Conservation (phyloP, 495 filamentous ascomycete genomes). For the Aspergillus incahuasiensis region DNA sequence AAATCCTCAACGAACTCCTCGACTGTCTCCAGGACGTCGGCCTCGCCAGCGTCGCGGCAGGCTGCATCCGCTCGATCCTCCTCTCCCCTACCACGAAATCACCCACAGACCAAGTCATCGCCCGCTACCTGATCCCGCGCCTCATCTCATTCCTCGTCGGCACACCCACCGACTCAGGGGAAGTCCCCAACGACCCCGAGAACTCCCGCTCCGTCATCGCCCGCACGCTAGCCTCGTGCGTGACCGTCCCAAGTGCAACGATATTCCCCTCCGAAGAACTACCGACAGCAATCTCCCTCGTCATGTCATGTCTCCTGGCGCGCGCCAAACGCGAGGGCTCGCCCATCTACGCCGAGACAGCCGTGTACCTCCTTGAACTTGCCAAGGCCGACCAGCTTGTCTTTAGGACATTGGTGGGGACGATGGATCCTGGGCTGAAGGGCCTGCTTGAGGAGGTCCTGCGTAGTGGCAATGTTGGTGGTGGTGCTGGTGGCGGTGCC, state of each 20-base stretch:
- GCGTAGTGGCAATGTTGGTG: conserved; percentile 43
- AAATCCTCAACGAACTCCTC: conserved; percentile 69
- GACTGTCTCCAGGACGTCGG: conserved; percentile 78
- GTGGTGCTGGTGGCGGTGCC: conserved; percentile 22
- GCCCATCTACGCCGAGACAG: conserved; percentile 61
- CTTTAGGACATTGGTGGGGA: conserved; percentile 71
- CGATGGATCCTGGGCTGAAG: conserved; percentile 66
- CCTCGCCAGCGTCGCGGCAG: conserved; percentile 78
- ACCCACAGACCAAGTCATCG: conserved; percentile 65
- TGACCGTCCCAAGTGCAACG: conserved; percentile 48
- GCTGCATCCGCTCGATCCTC: conserved; percentile 81
- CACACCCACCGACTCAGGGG: conserved; percentile 49
- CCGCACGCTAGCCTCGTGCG: conserved; percentile 68
- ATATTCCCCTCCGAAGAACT: conserved; percentile 44
- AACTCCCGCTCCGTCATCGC: conserved; percentile 62
- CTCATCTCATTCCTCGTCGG: conserved; percentile 70
- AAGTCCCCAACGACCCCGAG: conserved; percentile 64
- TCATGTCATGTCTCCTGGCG: conserved; percentile 74
- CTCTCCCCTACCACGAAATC: conserved; percentile 60
- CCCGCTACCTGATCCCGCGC: conserved; percentile 68
- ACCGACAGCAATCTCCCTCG: conserved; percentile 61
- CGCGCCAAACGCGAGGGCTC: conserved; percentile 55
- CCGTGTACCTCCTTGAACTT: conserved; percentile 70
- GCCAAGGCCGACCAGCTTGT: conserved; percentile 65
- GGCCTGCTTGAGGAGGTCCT: conserved; percentile 80